Base-by-base conservation (phyloP, 495 filamentous ascomycete genomes). In the Clavariopsis aquatica region DNA sequence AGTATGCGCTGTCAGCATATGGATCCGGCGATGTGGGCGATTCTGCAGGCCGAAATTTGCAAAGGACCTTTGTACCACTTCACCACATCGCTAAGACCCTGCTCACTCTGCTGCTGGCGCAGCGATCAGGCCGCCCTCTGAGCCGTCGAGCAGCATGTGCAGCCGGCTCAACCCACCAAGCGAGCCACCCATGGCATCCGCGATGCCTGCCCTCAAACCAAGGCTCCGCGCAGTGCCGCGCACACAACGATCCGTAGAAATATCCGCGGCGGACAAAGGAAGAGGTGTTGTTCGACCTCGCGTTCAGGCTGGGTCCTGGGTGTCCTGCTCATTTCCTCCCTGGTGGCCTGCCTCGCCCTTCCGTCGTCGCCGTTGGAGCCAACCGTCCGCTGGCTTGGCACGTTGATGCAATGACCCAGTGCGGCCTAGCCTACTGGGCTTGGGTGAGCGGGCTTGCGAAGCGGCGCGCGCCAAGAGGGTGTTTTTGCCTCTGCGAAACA, bases 1-100 rank as follows among this genome's bases (percentile, higher is more conserved):
- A 57, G 49, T 49, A 59, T 59, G 60, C 68, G 64, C 34, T 70
- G 64, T 64, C 64, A 67, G 68, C 64, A 67, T 59, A 59, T 70
- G 53, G 67, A 63, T 65, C 62, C 67, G 52, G 51, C 52, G 57
- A 36, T 31, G 57, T 59, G 67, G 67, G 57, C 52, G 68, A 70
- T 70, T 62, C 68, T 70, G 68, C 68, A 70, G 68, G 55, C 68
- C 68, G 68, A 70, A 70, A 70, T 70, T 43, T 43, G 58, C 60
- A 70, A 70, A 64, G 68, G 68, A 63, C 53, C 41, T 49, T 34
- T 63, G 63, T 67, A 54, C 29, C 22, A 38, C 62, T 36, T 55
- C 60, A 36, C 31, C 6, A 55, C 60, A 29, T 61, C 54, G 53
- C 59, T 43, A 26, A 53, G 36, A 24, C 52, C 45, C 47, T 54